A percentile compares a stretch with the other conserved stretches of the same genome.
phyloP scores from a whole-genome alignment of 139 green algal species.

The Monoraphidium neglectum region DNA sequence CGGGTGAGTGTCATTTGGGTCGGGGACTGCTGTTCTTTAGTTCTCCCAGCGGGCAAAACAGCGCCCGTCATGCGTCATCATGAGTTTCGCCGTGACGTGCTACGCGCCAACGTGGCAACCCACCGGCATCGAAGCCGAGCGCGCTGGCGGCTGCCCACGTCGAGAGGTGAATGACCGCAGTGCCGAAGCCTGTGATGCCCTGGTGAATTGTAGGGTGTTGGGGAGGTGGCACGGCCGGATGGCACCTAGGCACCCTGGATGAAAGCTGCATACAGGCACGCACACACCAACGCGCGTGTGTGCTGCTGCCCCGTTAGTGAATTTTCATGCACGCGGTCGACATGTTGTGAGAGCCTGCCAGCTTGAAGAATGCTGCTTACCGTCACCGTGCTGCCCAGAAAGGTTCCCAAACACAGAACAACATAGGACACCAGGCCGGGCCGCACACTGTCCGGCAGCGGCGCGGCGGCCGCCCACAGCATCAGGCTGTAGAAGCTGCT shows the following conservation, averaged over 20 bases:
- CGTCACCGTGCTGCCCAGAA: constrained; percentile 9
- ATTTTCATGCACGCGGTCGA: not conserved
- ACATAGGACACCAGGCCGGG: not conserved
- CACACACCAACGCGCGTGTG: too few species aligned
- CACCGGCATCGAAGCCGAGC: not conserved
- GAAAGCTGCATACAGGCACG: too few species aligned
- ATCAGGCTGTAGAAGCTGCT: too few species aligned
- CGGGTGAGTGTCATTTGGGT: too few species aligned
- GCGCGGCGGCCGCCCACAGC: not conserved
- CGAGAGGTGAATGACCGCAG: constrained; percentile 7
- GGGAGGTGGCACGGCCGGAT: too few species aligned
- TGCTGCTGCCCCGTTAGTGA: too few species aligned
- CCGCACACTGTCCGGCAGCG: not conserved
- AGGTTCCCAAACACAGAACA: not conserved
- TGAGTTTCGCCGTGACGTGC: too few species aligned
- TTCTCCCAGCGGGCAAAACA: too few species aligned
- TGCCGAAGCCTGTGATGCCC: constrained; percentile 3
- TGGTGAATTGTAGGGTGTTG: not conserved
- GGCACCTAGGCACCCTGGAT: too few species aligned
- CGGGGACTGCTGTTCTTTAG: too few species aligned
- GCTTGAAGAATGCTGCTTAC: not conserved
- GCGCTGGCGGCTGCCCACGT: not conserved
- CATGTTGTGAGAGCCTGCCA: not conserved
- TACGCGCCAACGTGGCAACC: too few species aligned
- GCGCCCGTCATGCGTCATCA: too few species aligned